Percentiles rank a stretch among this genome's conserved stretches.
Conservation (phyloP, 257 asterid species). For the Solanum raphanifolium region DNA sequence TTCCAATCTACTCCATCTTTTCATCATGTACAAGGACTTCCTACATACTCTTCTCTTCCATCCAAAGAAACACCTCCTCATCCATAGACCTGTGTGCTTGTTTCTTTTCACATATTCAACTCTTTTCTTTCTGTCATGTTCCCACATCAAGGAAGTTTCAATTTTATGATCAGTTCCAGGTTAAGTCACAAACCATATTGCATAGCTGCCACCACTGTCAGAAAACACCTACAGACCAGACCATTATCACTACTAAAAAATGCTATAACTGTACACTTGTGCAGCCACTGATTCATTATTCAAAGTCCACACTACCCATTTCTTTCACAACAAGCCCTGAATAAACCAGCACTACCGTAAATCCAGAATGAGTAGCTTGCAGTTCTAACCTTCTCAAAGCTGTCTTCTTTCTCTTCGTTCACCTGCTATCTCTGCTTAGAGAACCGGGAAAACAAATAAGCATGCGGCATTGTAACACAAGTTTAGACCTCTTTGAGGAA, state of each 20-base stretch:
- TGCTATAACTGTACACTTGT: background rate
- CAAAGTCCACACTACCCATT: background rate
- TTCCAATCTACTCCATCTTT: background rate
- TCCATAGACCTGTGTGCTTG: background rate
- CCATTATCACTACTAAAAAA: background rate
- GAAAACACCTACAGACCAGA: background rate
- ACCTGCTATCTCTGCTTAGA: background rate
- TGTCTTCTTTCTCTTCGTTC: background rate
- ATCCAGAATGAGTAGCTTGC: background rate
- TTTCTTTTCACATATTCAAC: background rate
- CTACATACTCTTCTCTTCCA: background rate
- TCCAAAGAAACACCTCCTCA: background rate
- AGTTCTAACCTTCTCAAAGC: background rate
- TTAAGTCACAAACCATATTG: background rate
- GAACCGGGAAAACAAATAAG: background rate
- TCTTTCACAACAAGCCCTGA: background rate
- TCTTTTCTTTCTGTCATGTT: background rate
- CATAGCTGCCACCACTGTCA: background rate
- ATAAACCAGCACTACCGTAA: background rate
- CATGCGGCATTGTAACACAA: background rate
- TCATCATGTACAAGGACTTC: background rate
- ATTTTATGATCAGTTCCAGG: background rate
- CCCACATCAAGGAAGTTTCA: background rate
- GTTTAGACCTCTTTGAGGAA: background rate
- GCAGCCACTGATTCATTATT: background rate